Conservation (phyloP, 2,329 filamentous ascomycete species). For the Aspergillus thermomutatus region DNA sequence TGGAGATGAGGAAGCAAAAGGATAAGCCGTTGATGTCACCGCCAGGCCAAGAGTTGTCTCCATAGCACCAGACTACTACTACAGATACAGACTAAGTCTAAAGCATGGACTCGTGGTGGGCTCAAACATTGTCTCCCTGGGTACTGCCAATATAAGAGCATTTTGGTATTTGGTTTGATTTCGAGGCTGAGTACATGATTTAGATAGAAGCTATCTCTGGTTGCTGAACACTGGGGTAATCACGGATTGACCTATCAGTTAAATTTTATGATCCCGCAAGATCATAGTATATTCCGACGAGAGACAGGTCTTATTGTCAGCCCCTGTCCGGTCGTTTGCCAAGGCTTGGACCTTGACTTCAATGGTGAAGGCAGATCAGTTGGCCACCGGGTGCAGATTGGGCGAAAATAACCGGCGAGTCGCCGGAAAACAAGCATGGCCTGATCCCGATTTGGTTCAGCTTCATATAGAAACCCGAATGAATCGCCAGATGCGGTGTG, state of each 20-base stretch:
- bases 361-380: not conserved
- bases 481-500: not conserved
- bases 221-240: not conserved
- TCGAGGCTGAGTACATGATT: not conserved
- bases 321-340: not conserved
- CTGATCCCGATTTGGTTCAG: not conserved
- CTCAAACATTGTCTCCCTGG: not conserved
- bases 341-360: not conserved
- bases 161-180: not conserved
- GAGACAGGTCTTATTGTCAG: not conserved
- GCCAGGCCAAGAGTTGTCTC: not conserved
- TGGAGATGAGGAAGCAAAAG: constrained; percentile 12
- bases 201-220: not conserved
- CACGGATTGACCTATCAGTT: not conserved
- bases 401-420: too few relatives aligned
- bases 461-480: not conserved
- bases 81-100: not conserved
- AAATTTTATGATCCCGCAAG: not conserved
- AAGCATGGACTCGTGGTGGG: not conserved
- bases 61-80: not conserved
- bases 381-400: not conserved
- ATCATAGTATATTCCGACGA: not conserved
- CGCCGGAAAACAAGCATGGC: not conserved
- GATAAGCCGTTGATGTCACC: constrained; percentile 12
- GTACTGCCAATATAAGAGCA: not conserved